Percentiles rank a stretch among this genome's conserved stretches.
Evolutionary conservation across 768 basidiomycete genomes (phyloP).

Genomic region (Tulasnella sp.): DNA sequence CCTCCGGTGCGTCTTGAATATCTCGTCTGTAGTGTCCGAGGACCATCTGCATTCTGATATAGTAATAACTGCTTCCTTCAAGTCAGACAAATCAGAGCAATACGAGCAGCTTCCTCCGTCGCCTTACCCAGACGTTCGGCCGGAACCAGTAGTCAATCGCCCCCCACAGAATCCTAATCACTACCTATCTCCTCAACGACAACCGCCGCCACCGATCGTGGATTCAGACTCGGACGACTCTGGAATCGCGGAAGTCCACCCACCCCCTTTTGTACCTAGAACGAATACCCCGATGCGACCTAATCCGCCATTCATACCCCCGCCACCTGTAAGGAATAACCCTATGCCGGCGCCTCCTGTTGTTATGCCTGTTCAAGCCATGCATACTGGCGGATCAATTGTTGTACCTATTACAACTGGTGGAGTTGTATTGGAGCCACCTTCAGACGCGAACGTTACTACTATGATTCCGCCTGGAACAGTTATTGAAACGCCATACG

Average conservation of each 20-base stretch:
- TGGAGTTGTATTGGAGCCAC: neutral
- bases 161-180: neutral
- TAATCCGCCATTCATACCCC: neutral
- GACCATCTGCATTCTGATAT: neutral
- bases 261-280: slow-evolving; percentile 5
- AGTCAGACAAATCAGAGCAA: neutral
- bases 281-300: neutral
- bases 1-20: neutral
- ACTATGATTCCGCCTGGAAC: neutral
- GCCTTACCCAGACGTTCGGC: neutral
- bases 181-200: neutral
- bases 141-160: neutral
- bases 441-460: neutral
- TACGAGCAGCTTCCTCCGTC: neutral
- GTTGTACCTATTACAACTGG: neutral
- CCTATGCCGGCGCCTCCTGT: neutral
- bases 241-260: neutral
- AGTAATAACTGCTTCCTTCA: neutral
- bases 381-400: neutral
- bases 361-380: neutral
- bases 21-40: neutral
- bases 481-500: neutral
- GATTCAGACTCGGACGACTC: slow-evolving; percentile 12
- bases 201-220: neutral
- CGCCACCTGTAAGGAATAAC: neutral